Percentiles rank a stretch among this genome's conserved stretches.
Evolutionary conservation across 768 basidiomycete species (phyloP).

Genomic region (Kwoniella bestiolae): DNA sequence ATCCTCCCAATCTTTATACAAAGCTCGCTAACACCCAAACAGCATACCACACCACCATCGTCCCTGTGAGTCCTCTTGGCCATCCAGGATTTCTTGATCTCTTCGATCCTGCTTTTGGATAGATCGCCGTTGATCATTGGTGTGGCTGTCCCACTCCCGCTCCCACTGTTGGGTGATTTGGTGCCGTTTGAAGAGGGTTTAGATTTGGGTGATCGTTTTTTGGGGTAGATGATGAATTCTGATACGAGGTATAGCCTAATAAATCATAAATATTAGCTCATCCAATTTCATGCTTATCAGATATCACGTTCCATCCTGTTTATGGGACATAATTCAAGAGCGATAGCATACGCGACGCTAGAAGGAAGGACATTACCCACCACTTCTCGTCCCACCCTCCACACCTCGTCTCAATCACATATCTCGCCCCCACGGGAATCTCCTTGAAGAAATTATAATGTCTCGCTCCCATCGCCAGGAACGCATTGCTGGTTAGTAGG

Average conservation of each 20-base stretch:
- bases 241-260: conserved; percentile 52
- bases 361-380: conserved; percentile 29
- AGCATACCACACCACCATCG: conserved; percentile 11
- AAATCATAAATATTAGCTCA: background rate
- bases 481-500: conserved; percentile 31
- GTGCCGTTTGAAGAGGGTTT: background rate
- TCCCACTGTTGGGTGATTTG: background rate
- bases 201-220: conserved; percentile 21
- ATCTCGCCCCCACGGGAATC: conserved; percentile 52
- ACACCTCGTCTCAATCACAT: conserved; percentile 51
- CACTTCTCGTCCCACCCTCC: conserved; percentile 58
- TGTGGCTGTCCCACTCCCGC: background rate
- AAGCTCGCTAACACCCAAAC: conserved; percentile 5
- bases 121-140: background rate
- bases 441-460: conserved; percentile 56
- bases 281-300: background rate
- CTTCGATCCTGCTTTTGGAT: conserved; percentile 2
- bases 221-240: conserved; percentile 56
- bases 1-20: conserved; percentile 14
- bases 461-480: conserved; percentile 46
- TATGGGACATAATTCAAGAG: too few relatives aligned
- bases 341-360: too few relatives aligned
- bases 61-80: background rate
- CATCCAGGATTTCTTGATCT: conserved; percentile 11
- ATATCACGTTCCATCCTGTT: too few relatives aligned